phyloP scores from a whole-genome alignment of 78 protist species.

The Guillardia theta region DNA sequence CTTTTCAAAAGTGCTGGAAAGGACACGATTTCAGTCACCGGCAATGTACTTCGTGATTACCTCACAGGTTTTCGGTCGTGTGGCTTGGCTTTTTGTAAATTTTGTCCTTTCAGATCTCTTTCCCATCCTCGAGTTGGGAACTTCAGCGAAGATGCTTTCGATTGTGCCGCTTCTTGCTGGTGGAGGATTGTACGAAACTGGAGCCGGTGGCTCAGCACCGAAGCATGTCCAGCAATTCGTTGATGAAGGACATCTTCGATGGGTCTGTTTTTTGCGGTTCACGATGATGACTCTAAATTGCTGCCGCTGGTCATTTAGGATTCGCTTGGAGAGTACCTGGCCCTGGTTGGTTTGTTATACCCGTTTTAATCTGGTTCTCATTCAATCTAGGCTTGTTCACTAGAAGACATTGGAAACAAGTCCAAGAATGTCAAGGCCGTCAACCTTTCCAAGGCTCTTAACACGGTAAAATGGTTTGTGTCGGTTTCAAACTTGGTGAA shows the following conservation, averaged over 20 bases:
- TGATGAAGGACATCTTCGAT: neutral
- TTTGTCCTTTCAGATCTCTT: too few species aligned
- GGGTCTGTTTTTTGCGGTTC: neutral
- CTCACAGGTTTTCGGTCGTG: too few species aligned
- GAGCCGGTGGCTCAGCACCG: slow-evolving; percentile 48
- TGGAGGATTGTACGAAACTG: slow-evolving; percentile 34
- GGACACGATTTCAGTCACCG: slow-evolving; percentile 54
- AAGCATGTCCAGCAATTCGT: slow-evolving; percentile 54
- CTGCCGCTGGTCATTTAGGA: slow-evolving; percentile 32
- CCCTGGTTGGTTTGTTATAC: slow-evolving; percentile 45
- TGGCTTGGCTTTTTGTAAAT: too few species aligned
- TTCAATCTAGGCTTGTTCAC: neutral
- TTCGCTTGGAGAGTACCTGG: slow-evolving; percentile 62
- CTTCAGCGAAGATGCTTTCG: slow-evolving; percentile 56
- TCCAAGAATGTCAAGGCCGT: neutral
- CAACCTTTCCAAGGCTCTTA: neutral
- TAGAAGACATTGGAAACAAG: neutral
- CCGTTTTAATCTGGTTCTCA: neutral
- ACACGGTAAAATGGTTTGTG: neutral
- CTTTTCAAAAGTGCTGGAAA: neutral
- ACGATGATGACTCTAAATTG: neutral
- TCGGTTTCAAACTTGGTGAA: neutral
- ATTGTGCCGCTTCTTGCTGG: slow-evolving; percentile 62
- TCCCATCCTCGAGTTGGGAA: slow-evolving; percentile 46
- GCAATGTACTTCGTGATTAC: slow-evolving; percentile 63